These are phyloP conservation scores for Bromus sterilis DNA, from an alignment of 176 grass and related monocot genomes.

Conservation along the genomic window DNA sequence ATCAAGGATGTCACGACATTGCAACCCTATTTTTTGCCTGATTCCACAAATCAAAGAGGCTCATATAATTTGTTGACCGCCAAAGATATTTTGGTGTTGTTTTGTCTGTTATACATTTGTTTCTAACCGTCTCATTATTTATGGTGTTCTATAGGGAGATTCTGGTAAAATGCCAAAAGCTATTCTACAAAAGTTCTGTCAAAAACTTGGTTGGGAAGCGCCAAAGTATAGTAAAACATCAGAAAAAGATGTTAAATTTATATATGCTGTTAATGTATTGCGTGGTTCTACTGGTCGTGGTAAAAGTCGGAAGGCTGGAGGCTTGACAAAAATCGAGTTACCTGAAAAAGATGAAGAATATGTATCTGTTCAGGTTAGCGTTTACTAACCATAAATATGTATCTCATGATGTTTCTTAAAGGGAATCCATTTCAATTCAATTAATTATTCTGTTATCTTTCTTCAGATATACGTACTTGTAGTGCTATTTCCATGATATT, in stretches of 20 bases:
- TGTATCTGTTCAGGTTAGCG: slow-evolving; percentile 72
- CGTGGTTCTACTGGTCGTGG: slow-evolving; percentile 74
- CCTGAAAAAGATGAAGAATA: slow-evolving; percentile 57
- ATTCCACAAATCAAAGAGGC: not conserved
- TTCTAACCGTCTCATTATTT: slow-evolving; percentile 8
- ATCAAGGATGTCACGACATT: not conserved
- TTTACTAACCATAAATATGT: slow-evolving; percentile 9
- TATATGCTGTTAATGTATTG: slow-evolving; percentile 86
- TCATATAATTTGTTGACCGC: not conserved
- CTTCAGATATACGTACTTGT: not conserved
- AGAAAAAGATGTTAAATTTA: slow-evolving; percentile 69
- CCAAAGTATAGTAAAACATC: slow-evolving; percentile 84
- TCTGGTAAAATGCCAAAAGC: slow-evolving; percentile 71
- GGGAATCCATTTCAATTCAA: not conserved
- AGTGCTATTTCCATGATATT: not conserved
- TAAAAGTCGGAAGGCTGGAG: slow-evolving; percentile 90
- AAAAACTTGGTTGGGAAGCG: slow-evolving; percentile 90
- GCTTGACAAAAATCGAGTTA: slow-evolving; percentile 75
- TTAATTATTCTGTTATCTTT: slow-evolving; percentile 10
- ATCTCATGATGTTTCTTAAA: not conserved
- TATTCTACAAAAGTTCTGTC: slow-evolving; percentile 82
- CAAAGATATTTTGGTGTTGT: slow-evolving; percentile 3
- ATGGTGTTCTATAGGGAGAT: slow-evolving; percentile 46
- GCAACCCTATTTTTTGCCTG: not conserved
- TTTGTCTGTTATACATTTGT: slow-evolving; percentile 13